Evolutionary conservation across 2,329 filamentous ascomycete genomes (phyloP), one percentile per base, ranked within the genome.

Genomic region (Pseudogymnoascus sp.): DNA sequence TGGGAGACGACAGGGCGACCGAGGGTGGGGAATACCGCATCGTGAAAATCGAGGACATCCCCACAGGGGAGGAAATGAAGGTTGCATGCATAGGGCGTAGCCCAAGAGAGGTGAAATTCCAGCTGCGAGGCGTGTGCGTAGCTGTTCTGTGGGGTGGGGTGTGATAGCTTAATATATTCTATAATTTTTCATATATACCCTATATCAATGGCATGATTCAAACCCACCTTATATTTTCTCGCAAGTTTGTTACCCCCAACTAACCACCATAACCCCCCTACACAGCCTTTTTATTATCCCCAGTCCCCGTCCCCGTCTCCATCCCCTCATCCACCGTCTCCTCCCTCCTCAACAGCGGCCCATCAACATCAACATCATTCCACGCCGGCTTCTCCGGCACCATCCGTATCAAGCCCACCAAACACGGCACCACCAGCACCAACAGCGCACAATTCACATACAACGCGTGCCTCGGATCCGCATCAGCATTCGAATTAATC

Each of bases 401-500:
- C 59, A 62, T 61, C 16, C 35, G 33, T 14, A 66, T 65, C 6
- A 66, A 35, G 16, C 45, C 36, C 41, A 64, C 59, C 30, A 66
- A 63, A 41, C 62, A 64, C 11, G 65, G 65, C 30, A 66, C 58
- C 11, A 60, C 41, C 4, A 62, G 39, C 3, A 59, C 60, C 22
- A 66, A 58, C 5, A 66, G 6, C 9, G 39, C 64, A 38, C 64
- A 66, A 45, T 66, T 66, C 8, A 66, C 64, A 38, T 66, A 66
- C 28, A 66, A 5, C 6, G 42, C 42, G 2, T 12, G 8, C 14
- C 65, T 58, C 7, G 65, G 49, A 49, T 66, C 65, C 23, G 39
- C 63, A 2, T 42, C 33, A 6, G 45, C 25, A 55, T 66, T 66
- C 0, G 71, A 71, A 62, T 73, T 72, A 58, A 73, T 68, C 0